phyloP scores from a whole-genome alignment of 148 eudicot genomes.

The Chenopodium suecicum region DNA sequence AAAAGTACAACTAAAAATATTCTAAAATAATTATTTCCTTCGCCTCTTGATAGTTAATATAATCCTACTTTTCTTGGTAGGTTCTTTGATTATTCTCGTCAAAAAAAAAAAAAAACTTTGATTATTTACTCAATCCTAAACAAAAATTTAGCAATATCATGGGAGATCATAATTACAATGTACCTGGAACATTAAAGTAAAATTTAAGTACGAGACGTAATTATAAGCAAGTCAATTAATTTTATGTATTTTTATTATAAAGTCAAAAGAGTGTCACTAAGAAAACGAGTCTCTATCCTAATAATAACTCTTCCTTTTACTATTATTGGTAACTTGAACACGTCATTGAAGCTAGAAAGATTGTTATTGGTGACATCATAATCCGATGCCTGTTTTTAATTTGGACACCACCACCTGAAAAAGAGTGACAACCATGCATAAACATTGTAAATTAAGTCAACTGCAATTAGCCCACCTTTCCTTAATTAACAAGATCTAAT shows the following conservation, averaged over 20 bases:
- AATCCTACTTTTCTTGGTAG: no score
- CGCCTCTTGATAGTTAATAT: no score
- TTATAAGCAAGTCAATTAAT: background rate
- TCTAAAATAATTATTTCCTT: no score
- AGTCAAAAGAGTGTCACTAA: background rate
- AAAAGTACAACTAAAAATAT: no score
- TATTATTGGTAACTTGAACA: background rate
- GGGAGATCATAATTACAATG: background rate
- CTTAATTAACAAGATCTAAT: background rate
- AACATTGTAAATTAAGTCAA: background rate
- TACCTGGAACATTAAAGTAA: background rate
- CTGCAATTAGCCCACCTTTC: background rate
- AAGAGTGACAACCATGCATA: no score
- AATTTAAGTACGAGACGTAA: background rate
- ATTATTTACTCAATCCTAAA: no score
- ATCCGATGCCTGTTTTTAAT: background rate
- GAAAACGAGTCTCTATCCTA: background rate
- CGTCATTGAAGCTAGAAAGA: background rate
- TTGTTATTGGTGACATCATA: background rate
- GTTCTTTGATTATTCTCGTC: no score
- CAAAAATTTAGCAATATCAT: background rate
- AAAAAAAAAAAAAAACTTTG: no score
- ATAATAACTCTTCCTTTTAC: background rate
- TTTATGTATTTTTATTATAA: background rate
- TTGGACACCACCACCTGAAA: background rate